Conservation (phyloP, 169 alveolate genomes). For the Eimeria tenella region DNA sequence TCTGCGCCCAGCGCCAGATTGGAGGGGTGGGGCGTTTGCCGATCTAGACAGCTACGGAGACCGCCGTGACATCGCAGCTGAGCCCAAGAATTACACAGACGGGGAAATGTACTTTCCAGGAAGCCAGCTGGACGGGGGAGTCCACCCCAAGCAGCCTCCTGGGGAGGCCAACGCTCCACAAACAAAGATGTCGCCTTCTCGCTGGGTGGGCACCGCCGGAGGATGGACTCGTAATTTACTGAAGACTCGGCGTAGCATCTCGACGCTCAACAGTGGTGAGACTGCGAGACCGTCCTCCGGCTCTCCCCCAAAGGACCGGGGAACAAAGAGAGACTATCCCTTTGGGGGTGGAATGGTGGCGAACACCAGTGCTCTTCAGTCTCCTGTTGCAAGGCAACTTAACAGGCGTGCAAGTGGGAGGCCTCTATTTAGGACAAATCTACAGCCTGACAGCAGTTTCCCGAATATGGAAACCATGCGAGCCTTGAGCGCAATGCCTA, state of each 20-base stretch:
- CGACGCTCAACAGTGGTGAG: constrained; percentile 28
- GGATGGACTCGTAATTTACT: constrained; percentile 54
- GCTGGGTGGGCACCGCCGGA: not conserved
- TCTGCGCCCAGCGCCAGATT: not conserved
- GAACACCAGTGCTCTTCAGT: not conserved
- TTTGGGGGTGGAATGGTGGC: not conserved
- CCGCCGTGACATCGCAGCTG: constrained; percentile 42
- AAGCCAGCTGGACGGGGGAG: constrained; percentile 1
- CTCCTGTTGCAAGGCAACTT: not conserved
- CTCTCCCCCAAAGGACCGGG: constrained; percentile 6
- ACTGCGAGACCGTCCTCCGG: not conserved
- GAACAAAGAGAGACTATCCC: not conserved
- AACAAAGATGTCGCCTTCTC: not conserved
- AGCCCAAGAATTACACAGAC: constrained; percentile 47
- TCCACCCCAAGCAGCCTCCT: constrained; percentile 32
- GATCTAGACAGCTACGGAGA: constrained; percentile 9
- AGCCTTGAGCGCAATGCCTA: constrained; percentile 53
- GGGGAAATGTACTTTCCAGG: constrained; percentile 28
- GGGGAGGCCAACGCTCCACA: not conserved
- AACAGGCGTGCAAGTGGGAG: not conserved
- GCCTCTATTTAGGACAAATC: not conserved
- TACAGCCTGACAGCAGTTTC: not conserved
- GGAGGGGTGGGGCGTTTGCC: not conserved
- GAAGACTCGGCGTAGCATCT: constrained; percentile 41
- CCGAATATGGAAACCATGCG: not conserved